Base-by-base conservation (phyloP, 2,329 filamentous ascomycete species). In the Botrytis fabae region DNA sequence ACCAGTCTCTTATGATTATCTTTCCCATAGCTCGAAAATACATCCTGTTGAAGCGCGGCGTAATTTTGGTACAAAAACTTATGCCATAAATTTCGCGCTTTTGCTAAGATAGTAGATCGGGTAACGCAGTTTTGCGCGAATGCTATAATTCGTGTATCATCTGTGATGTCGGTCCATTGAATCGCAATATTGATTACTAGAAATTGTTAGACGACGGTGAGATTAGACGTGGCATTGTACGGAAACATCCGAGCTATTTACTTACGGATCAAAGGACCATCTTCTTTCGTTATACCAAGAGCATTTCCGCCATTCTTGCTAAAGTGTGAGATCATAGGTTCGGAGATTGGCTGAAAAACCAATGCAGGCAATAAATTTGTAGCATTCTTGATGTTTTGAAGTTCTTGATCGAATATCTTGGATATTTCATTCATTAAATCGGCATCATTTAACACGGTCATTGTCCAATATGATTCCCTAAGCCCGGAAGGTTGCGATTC, bases 21-120 rank as follows among this genome's bases (percentile, higher is more conserved):
- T 51, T 76, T 71, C 0, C 83, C 83, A 71, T 83, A 84, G 5
- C 80, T 75, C 22, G 73, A 35, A 25, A 84, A 78, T 4, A 82
- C 80, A 63, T 80, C 74, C 73, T 84, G 83, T 32, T 78, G 78
- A 18, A 73, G 61, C 22, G 80, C 77, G 4, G 82, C 82, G 70
- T 84, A 84, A 71, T 84, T 84, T 54, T 83, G 76, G 74, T 83
- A 84, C 38, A 86, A 73, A 48, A 80, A 85, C 0, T 79, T 79
- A 69, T 83, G 80, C 57, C 81, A 77, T 0, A 83, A 74, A 0
- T 80, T 81, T 10, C 78, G 76, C n/a, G 79, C 75, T 60, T 78
- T 76, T 16, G 82, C 81, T 4, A 79, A 76, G 0, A 75, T 75
- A 20, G 80, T 76, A 18, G 77, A 77, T 0, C 79, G 76, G 22